Evolutionary conservation across 163 green algal species (phyloP), one percentile per base, ranked within the genome.

Genomic region (Chlamydomonas reinhardtii): DNA sequence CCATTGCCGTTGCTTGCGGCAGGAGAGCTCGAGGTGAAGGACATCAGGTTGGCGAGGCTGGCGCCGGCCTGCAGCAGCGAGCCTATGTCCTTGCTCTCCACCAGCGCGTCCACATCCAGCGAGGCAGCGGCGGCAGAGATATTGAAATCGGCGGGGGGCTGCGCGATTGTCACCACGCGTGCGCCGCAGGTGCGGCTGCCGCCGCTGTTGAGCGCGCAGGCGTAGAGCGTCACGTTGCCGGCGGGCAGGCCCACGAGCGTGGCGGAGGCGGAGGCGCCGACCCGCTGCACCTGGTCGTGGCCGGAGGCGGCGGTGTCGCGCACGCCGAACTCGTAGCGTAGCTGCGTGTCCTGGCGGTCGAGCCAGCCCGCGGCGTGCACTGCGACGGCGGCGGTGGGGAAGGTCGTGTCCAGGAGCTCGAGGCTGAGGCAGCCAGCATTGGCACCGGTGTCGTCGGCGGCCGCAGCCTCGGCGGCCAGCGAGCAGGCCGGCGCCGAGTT

Each of bases 311-410:
- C 14, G 25, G 54, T 9, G 24, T 74, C 54, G 32, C 62, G 22
- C 1, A 76, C 24, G 32, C 85, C 85, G 65, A 89, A 89, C 37
- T 89, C 69, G 32, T 77, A 89, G 24, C 70, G 22, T 25, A 82
- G 74, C 56, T 59, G 32, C 8, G 43, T 5, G 56, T 72, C 54
- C 43, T 71, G 24, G 22, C 8, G 32, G 56, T 82, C 74, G 3
- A 25, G 19, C 54, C 43, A 72, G 54, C 74, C 74, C 22, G 14
- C 17, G 32, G 32, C 74, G 14, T 20, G 32, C 12, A 48, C 25
- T 1, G 25, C 5, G 20, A 39, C 32, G 16, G 32, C 32, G n/a
- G 74, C 74, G 29, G 16, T 35, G 32, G 74, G 74, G 56, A 82
- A 82, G 17, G 32, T 37, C 52, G 9, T 52, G 35, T 37, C 17